Evolutionary conservation across 139 green algal species (phyloP).

Genomic region (Trebouxia sp.): DNA sequence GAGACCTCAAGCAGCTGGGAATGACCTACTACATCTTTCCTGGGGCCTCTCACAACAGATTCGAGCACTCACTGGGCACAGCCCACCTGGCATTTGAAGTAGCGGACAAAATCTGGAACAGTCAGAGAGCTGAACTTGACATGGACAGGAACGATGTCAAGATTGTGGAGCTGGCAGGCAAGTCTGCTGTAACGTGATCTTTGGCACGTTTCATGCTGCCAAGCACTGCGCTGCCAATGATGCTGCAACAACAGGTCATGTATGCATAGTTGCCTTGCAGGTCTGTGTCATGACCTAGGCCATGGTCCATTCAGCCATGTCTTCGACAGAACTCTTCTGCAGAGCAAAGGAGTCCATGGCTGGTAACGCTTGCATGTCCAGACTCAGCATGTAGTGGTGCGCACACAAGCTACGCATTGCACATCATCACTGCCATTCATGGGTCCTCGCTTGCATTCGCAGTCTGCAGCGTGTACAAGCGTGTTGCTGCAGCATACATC

Average conservation of each 20-base stretch:
- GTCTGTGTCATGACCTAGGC: constrained; percentile 91
- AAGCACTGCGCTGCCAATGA: not conserved
- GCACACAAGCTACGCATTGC: too few relatives aligned
- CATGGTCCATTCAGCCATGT: constrained; percentile 93
- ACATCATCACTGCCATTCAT: not conserved
- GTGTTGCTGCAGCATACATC: not conserved
- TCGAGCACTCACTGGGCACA: constrained; percentile 86
- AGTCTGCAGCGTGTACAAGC: not conserved
- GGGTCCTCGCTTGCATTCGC: not conserved
- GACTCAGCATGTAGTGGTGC: not conserved
- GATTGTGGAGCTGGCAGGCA: constrained; percentile 56
- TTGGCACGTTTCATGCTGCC: not conserved
- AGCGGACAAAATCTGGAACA: constrained; percentile 38
- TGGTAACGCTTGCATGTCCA: constrained; percentile 30
- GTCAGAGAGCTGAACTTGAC: constrained; percentile 54
- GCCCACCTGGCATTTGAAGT: constrained; percentile 55
- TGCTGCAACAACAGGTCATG: not conserved
- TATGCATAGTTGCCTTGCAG: constrained; percentile 43
- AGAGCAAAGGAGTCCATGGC: constrained; percentile 47
- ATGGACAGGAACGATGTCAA: constrained; percentile 63
- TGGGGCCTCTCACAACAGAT: constrained; percentile 74
- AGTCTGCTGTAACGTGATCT: not conserved
- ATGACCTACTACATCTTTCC: constrained; percentile 68
- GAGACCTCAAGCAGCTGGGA: constrained; percentile 82
- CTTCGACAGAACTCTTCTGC: constrained; percentile 81